These are phyloP conservation scores for Kodamaea kakaduensis DNA, from an alignment of 805 yeast genomes.

Conservation along the genomic window DNA sequence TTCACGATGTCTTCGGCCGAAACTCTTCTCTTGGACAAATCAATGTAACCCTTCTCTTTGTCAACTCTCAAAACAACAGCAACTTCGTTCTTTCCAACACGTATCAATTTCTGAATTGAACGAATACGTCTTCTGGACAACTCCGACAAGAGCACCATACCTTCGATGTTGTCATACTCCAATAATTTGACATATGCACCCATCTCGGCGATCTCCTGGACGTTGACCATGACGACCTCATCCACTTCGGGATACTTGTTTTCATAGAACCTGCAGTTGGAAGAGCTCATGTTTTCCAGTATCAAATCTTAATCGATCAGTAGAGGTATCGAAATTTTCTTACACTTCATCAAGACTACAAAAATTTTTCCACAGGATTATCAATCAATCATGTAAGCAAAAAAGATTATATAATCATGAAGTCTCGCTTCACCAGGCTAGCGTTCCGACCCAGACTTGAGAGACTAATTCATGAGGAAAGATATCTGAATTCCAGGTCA, in stretches of 20 bases:
- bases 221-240: conserved; percentile 98
- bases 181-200: conserved; percentile 96
- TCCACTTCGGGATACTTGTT: conserved; percentile 98
- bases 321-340: not conserved
- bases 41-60: conserved; percentile 97
- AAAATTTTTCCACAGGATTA: conserved; percentile 6
- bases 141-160: conserved; percentile 95
- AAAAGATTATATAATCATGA: conserved; percentile 2
- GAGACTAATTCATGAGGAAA: too few relatives aligned
- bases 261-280: conserved; percentile 94
- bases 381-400: conserved; percentile 3
- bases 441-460: too few relatives aligned
- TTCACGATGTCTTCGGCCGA: conserved; percentile 95
- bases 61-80: conserved; percentile 97
- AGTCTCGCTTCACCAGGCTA: too few relatives aligned
- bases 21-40: conserved; percentile 94
- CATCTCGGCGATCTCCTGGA: conserved; percentile 98
- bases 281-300: conserved; percentile 66
- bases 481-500: too few relatives aligned
- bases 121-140: conserved; percentile 98
- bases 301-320: too few relatives aligned
- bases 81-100: conserved; percentile 98
- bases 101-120: conserved; percentile 92
- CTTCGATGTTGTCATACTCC: conserved; percentile 97
- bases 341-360: conserved; percentile 3